Evolutionary conservation across 345 rosid species (phyloP), one percentile per base, ranked within the genome.

Genomic region (Adansonia digitata): DNA sequence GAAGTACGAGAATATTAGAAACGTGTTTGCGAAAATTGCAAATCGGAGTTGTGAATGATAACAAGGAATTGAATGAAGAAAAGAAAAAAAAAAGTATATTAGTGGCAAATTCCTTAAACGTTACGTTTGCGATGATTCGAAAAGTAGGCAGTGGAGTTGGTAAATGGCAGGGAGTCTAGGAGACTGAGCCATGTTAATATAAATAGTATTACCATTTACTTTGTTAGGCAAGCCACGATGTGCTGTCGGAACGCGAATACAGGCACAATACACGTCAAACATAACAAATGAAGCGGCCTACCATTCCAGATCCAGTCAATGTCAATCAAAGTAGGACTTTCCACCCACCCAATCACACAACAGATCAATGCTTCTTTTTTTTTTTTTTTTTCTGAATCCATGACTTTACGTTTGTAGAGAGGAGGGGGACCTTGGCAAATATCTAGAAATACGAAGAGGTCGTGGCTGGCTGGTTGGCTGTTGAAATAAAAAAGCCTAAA

Each of bases 401-500:
- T n/a, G n/a, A n/a, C 46, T 42, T 9, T 10, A 8, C 10, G n/a
- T 10, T 42, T 42, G 26, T 52, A 52, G 20, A 52, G 24, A 3
- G 34, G 34, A 31, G n/a, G 26, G 57, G 9, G 29, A 9, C 29
- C 17, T 0, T 5, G 35, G 35, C 27, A 48, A 2, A 66, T n/a
- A 9, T 53, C 66, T 61, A 40, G 20, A 39, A 64, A 48, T 35
- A 53, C 20, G 63, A 75, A 45, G 17, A 22, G 18, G 71, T 70
- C 74, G 15, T 69, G 48, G 46, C 39, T 42, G 77, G 77, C 63
- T 17, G 55, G 55, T 22, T 5, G 51, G 34, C 51, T 46, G 3
- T 31, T 1, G 3, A 31, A 31, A 14, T 46, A 46, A 46, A 46
- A 46, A 31, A 31, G 3, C 34, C 1, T 49, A 49, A 46, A n/a